Evolutionary conservation across 169 alveolate species (phyloP), one percentile per base, ranked within the genome.

Genomic region (Eimeria acervulina): DNA sequence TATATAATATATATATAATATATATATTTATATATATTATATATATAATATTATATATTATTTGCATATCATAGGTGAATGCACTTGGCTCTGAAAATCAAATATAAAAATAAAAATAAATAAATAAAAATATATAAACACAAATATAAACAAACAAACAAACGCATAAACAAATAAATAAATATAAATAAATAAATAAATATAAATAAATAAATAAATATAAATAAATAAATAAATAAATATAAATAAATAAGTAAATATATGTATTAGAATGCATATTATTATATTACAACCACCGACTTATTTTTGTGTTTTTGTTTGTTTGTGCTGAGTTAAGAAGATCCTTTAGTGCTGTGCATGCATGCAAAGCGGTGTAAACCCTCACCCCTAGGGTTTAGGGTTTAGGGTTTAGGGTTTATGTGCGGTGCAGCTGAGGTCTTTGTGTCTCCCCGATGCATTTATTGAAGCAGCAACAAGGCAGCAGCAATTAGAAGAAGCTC

Each of bases 401-500:
- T 44, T 78, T 78, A 40, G 72, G 90, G 76, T 83, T 51, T 59
- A 31, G 47, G 76, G 76, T 51, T 28, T 26, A n/a, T n/a, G 93
- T 40, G 90, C 21, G 10, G 5, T 59, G 76, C 83, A 61, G 94
- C 78, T 89, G 47, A 84, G 95, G 19, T 89, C 88, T 5, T 28
- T 89, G 36, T 42, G 68, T 31, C 78, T 89, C 44, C 95, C 95
- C 15, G 85, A 63, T 70, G 63, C 44, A 26, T 89, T 89, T 68
- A 89, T 89, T 15, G 95, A 68, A 26, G 87, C 95, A 23, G 95
- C 84, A 31, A 70, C 95, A 40, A 76, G 52, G 5, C 47, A 89
- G 95, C 88, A 89, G 95, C 95, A 89, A 55, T 52, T 63, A 26
- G 74, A 68, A 51, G 87, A 40, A 38, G 95, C 95, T 17, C 38